Conservation (phyloP, 176 grass and related monocot species). For the Neostapfia colusana region DNA sequence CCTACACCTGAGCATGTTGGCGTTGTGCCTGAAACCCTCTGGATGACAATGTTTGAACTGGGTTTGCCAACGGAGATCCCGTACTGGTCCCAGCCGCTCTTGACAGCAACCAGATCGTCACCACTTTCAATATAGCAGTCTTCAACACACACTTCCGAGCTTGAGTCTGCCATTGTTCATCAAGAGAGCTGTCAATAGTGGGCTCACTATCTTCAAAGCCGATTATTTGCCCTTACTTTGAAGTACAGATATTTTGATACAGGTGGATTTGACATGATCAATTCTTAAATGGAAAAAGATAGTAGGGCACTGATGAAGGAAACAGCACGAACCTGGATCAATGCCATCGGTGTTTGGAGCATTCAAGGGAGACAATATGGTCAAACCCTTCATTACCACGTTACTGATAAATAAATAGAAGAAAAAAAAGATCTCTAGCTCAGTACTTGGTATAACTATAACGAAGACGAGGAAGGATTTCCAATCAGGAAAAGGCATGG, state of each 20-base stretch:
- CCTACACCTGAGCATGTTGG: constrained; percentile 88
- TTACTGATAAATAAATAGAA: constrained; percentile 50
- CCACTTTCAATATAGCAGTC: constrained; percentile 89
- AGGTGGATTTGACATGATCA: background rate
- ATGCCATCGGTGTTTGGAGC: constrained; percentile 95
- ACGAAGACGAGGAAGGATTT: background rate
- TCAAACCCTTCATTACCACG: constrained; percentile 76
- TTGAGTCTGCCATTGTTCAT: constrained; percentile 69
- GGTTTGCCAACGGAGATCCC: constrained; percentile 66
- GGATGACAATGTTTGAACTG: constrained; percentile 66
- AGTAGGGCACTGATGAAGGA: background rate
- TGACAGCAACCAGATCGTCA: constrained; percentile 84
- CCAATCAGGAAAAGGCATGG: constrained; percentile 13
- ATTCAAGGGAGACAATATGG: constrained; percentile 72
- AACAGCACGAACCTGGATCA: constrained; percentile 70
- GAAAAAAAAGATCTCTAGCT: background rate
- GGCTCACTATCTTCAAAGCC: background rate
- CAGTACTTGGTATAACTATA: constrained; percentile 23
- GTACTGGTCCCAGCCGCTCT: constrained; percentile 96
- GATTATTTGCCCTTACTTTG: background rate
- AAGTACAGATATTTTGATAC: background rate
- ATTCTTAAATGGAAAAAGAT: background rate
- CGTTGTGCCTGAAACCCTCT: constrained; percentile 81
- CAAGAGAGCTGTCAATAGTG: constrained; percentile 10
- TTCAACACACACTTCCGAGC: constrained; percentile 80